A percentile compares a stretch with the other conserved stretches of the same genome.
These are phyloP conservation scores for Austroboletus rostrupii DNA, from an alignment of 1,284 basidiomycete genomes.

Conservation along the genomic window DNA sequence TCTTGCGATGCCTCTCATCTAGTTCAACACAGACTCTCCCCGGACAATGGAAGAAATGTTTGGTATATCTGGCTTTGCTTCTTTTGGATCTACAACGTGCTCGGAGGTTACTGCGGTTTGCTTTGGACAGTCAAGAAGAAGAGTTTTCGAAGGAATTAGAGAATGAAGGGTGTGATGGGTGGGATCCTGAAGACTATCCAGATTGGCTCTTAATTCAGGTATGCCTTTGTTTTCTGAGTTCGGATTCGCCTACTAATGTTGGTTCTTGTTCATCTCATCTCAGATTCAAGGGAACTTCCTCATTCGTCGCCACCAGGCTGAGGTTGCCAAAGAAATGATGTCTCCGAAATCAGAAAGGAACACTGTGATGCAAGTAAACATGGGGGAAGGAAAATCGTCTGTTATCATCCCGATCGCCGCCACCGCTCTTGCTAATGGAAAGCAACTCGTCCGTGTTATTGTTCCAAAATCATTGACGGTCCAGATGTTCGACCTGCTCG, in stretches of 20 bases:
- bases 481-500: slow-evolving; percentile 49
- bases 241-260: background rate
- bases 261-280: background rate
- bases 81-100: slow-evolving; percentile 30
- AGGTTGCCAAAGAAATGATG: slow-evolving; percentile 44
- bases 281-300: slow-evolving; percentile 42
- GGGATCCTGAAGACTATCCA: slow-evolving; percentile 16
- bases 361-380: slow-evolving; percentile 48
- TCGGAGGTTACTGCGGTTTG: background rate
- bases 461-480: slow-evolving; percentile 41
- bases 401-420: slow-evolving; percentile 49
- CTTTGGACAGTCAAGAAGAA: background rate
- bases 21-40: slow-evolving; percentile 1
- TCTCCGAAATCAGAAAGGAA: slow-evolving; percentile 32
- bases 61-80: slow-evolving; percentile 27
- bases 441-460: slow-evolving; percentile 42
- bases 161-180: slow-evolving; percentile 20
- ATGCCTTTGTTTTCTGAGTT: background rate
- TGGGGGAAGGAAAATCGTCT: slow-evolving; percentile 57
- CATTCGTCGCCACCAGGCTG: slow-evolving; percentile 35
- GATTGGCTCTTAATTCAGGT: slow-evolving; percentile 49
- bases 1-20: slow-evolving; percentile 25
- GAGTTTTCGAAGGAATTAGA: background rate
- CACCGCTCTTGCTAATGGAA: slow-evolving; percentile 38
- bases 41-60: slow-evolving; percentile 23